Percentiles rank a stretch among this genome's conserved stretches.
phyloP scores from a whole-genome alignment of 768 basidiomycete species.

The Hemileccinum rubropunctum region DNA sequence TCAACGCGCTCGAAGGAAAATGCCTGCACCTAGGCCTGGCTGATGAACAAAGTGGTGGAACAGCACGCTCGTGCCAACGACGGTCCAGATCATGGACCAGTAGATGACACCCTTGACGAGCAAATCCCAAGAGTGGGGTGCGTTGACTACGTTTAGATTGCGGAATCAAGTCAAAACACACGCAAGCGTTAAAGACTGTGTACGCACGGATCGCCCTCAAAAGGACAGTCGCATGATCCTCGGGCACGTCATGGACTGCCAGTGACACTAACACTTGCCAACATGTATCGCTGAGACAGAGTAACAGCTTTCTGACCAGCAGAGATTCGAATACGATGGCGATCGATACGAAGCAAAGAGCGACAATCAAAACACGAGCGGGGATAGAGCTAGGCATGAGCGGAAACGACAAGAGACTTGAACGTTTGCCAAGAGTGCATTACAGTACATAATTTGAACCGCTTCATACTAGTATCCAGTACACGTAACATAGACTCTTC shows the following conservation, averaged over 20 bases:
- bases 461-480: too few relatives aligned
- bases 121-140: conserved; percentile 16
- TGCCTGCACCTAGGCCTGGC: not conserved
- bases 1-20: too few relatives aligned
- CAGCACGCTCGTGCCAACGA: not conserved
- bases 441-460: too few relatives aligned
- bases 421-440: too few relatives aligned
- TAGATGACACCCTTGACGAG: conserved; percentile 8
- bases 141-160: conserved; percentile 9
- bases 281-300: not conserved
- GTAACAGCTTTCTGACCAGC: conserved; percentile 3
- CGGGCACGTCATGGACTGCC: not conserved
- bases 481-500: too few relatives aligned
- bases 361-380: conserved; percentile 12
- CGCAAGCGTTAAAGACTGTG: not conserved
- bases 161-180: not conserved
- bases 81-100: conserved; percentile 9
- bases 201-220: conserved; percentile 16
- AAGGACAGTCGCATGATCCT: conserved; percentile 1
- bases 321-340: conserved; percentile 6
- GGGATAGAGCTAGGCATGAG: conserved; percentile 7
- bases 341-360: conserved; percentile 15
- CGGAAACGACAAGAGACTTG: not conserved
- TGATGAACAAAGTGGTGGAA: not conserved
- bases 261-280: not conserved